Conservation (phyloP, 2,329 filamentous ascomycete genomes). For the Aspergillus bombycis region DNA sequence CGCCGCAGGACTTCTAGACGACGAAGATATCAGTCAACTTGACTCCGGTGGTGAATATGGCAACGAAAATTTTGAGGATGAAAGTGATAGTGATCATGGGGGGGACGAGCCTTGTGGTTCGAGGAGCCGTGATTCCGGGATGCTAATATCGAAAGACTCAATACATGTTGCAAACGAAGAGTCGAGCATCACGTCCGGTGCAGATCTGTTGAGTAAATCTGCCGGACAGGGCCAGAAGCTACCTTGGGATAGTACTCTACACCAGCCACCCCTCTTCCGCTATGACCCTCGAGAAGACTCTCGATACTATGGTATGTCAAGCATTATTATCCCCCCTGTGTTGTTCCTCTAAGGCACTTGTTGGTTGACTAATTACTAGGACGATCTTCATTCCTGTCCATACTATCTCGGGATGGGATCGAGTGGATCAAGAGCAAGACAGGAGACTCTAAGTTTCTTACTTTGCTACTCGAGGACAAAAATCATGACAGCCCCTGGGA, state of each 20-base stretch:
- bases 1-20: conserved; percentile 78
- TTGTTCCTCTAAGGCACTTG: neutral
- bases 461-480: conserved; percentile 80
- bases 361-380: conserved; percentile 53
- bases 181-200: neutral
- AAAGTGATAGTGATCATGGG: conserved; percentile 12
- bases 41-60: conserved; percentile 24
- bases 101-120: conserved; percentile 42
- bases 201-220: conserved; percentile 20
- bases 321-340: neutral
- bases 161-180: neutral
- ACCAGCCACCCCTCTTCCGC: conserved; percentile 76
- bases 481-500: conserved; percentile 88
- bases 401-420: conserved; percentile 93
- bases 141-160: conserved; percentile 5
- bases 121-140: conserved; percentile 7
- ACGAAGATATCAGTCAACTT: conserved; percentile 69
- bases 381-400: conserved; percentile 91
- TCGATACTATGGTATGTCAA: conserved; percentile 67
- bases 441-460: conserved; percentile 85
- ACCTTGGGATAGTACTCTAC: conserved; percentile 48
- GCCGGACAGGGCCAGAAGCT: conserved; percentile 39
- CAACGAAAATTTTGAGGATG: conserved; percentile 21
- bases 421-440: conserved; percentile 97
- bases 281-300: conserved; percentile 89